Conservation (phyloP, 2,329 filamentous ascomycete genomes). For the Colletotrichum somersetense region DNA sequence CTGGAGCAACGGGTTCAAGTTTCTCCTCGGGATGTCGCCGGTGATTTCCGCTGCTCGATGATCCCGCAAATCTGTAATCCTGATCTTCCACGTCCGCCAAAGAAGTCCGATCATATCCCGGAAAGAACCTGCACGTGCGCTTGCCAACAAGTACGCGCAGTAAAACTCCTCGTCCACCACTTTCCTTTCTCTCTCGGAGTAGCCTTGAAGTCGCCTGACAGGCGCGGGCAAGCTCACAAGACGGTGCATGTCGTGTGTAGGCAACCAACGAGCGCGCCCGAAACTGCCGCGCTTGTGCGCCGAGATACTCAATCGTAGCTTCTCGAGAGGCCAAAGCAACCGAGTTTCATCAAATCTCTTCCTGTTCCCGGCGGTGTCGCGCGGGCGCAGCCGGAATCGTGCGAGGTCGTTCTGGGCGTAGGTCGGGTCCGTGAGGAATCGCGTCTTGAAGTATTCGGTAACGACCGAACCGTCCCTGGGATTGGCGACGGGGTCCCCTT, state of each 20-base stretch:
- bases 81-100: constrained; percentile 25
- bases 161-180: constrained; percentile 30
- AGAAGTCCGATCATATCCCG: constrained; percentile 22
- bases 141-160: constrained; percentile 36
- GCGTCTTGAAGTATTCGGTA: constrained; percentile 61
- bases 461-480: constrained; percentile 53
- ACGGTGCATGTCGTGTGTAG: constrained; percentile 34
- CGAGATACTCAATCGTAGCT: constrained; percentile 25
- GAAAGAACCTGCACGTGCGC: constrained; percentile 30
- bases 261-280: constrained; percentile 28
- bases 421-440: constrained; percentile 59
- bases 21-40: constrained; percentile 54
- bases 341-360: constrained; percentile 24
- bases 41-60: constrained; percentile 45
- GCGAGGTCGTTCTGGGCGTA: constrained; percentile 62
- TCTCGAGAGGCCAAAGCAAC: constrained; percentile 24
- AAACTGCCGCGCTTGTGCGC: constrained; percentile 15
- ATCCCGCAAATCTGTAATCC: constrained; percentile 27
- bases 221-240: constrained; percentile 29
- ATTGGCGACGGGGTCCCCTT: constrained; percentile 44
- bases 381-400: constrained; percentile 55
- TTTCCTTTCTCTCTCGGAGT: background rate
- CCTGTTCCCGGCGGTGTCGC: constrained; percentile 51
- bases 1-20: constrained; percentile 63
- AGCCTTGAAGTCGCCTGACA: constrained; percentile 35